These are phyloP conservation scores for Capsella bursapastoris DNA, from an alignment of 345 rosid species.

Conservation along the genomic window DNA sequence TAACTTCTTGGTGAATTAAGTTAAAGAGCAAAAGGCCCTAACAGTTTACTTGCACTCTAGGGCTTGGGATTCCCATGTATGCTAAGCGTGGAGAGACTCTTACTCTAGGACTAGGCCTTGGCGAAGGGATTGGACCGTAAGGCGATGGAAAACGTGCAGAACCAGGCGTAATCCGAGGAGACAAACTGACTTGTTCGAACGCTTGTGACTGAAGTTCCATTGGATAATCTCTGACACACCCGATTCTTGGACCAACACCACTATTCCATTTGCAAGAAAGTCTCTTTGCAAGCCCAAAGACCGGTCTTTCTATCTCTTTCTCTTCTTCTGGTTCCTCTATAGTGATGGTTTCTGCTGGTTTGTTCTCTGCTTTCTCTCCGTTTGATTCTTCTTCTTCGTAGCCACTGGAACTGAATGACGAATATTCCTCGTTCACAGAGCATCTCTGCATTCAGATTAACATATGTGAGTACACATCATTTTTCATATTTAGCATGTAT, in stretches of 20 bases:
- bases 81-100: slow-evolving; percentile 57
- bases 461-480: slow-evolving; percentile 19
- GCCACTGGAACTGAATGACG: slow-evolving; percentile 41
- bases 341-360: slow-evolving; percentile 27
- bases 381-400: slow-evolving; percentile 42
- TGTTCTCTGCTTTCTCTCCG: slow-evolving; percentile 25
- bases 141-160: slow-evolving; percentile 36
- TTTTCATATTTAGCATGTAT: slow-evolving; percentile 1
- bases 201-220: slow-evolving; percentile 60
- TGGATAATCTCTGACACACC: slow-evolving; percentile 79
- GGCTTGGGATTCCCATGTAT: slow-evolving; percentile 54
- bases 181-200: slow-evolving; percentile 66
- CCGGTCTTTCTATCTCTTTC: slow-evolving; percentile 44
- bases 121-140: slow-evolving; percentile 58
- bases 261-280: slow-evolving; percentile 76
- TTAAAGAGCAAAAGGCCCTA: slow-evolving; percentile 24
- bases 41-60: slow-evolving; percentile 45
- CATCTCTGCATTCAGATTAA: slow-evolving; percentile 50
- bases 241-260: slow-evolving; percentile 74
- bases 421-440: slow-evolving; percentile 58
- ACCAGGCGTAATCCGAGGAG: slow-evolving; percentile 52
- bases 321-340: slow-evolving; percentile 24
- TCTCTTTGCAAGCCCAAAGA: slow-evolving; percentile 50
- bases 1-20: slow-evolving; percentile 5
- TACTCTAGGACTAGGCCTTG: slow-evolving; percentile 57